Evolutionary conservation across 2,329 filamentous ascomycete species (phyloP).

Genomic region (Alternaria gaisen): DNA sequence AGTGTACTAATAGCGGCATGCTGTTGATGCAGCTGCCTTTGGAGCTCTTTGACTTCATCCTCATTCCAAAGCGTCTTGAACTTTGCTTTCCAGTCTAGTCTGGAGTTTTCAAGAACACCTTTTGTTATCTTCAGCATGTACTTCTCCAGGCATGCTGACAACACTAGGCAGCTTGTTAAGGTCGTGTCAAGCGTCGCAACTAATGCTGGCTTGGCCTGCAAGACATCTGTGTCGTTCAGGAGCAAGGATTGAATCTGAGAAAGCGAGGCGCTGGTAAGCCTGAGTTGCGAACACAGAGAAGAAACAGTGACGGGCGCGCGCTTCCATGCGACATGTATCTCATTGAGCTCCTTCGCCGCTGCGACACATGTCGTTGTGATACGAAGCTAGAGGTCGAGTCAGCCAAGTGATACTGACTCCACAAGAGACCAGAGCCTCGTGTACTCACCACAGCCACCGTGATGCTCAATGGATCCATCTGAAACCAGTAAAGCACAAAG

Average conservation of each 20-base stretch:
- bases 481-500: too few relatives aligned
- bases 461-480: neutral
- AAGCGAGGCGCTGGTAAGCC: neutral
- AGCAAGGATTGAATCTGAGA: neutral
- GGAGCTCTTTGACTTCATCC: neutral
- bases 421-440: too few relatives aligned
- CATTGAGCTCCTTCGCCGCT: neutral
- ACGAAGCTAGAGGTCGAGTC: neutral
- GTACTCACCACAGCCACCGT: neutral
- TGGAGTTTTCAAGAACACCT: neutral
- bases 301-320: neutral
- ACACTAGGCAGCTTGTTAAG: neutral
- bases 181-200: neutral
- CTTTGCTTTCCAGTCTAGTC: neutral
- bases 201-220: neutral
- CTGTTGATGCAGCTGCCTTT: neutral
- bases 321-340: neutral
- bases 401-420: too few relatives aligned
- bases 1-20: neutral
- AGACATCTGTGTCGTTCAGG: neutral
- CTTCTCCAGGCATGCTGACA: neutral
- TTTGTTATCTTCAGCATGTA: neutral
- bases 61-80: neutral
- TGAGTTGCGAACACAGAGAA: neutral
- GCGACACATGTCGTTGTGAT: neutral